These are phyloP conservation scores for Henckelia pumila DNA, from an alignment of 257 asterid species.

Conservation along the genomic window DNA sequence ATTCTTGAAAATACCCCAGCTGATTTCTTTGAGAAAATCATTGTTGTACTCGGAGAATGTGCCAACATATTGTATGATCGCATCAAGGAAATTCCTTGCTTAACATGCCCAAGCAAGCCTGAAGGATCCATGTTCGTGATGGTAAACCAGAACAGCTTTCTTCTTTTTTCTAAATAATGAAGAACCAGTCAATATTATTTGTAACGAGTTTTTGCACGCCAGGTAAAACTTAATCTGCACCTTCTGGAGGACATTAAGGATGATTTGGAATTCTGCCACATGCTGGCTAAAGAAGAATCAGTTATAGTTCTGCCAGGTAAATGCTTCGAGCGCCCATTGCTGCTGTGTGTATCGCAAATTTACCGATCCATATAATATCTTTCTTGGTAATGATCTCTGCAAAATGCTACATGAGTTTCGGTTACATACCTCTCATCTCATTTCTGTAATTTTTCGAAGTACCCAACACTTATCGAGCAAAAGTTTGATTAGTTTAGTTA, in stretches of 20 bases:
- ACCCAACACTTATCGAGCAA: not conserved
- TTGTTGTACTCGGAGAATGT: conserved; percentile 42
- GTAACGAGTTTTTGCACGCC: conserved; percentile 19
- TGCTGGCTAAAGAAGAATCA: conserved; percentile 74
- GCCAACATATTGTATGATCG: conserved; percentile 48
- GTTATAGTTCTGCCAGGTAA: conserved; percentile 71
- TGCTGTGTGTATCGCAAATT: not conserved
- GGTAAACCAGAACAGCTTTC: conserved; percentile 39
- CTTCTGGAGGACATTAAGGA: conserved; percentile 56
- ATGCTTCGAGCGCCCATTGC: not conserved
- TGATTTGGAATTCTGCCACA: conserved; percentile 71
- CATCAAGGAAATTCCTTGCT: conserved; percentile 57
- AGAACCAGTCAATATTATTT: conserved; percentile 4
- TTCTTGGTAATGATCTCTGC: not conserved
- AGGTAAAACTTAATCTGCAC: conserved; percentile 60
- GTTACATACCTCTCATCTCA: not conserved
- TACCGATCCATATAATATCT: no score
- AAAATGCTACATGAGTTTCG: not conserved
- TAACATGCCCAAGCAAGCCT: conserved; percentile 81
- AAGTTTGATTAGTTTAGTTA: not conserved
- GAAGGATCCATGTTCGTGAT: conserved; percentile 83
- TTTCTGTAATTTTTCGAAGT: no score
- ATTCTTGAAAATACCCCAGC: conserved; percentile 54
- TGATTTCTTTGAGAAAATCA: conserved; percentile 52
- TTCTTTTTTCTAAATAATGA: not conserved